A percentile compares a stretch with the other conserved stretches of the same genome.
Evolutionary conservation across 2,329 filamentous ascomycete species (phyloP).

Genomic region (Aspergillus ruber): DNA sequence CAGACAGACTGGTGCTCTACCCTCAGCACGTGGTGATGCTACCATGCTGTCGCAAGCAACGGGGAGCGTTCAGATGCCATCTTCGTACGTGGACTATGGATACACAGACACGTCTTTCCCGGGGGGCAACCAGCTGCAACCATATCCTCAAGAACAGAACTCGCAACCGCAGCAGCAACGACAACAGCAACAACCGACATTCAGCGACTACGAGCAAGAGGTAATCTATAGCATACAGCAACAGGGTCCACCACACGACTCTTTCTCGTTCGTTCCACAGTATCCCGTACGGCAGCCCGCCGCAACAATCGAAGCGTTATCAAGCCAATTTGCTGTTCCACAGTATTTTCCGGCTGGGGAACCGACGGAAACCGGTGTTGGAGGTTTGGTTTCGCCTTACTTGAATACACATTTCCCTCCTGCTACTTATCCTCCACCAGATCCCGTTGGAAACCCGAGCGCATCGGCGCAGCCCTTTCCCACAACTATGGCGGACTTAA

Average conservation of each 20-base stretch:
- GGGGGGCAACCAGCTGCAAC: slow-evolving; percentile 46
- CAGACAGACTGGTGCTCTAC: slow-evolving; percentile 23
- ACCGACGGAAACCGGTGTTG: slow-evolving; percentile 55
- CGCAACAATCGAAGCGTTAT: slow-evolving; percentile 70
- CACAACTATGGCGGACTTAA: slow-evolving; percentile 47
- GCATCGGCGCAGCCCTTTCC: slow-evolving; percentile 45
- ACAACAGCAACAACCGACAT: slow-evolving; percentile 49
- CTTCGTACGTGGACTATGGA: slow-evolving; percentile 45
- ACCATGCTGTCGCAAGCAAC: slow-evolving; percentile 29
- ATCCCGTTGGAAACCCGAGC: slow-evolving; percentile 48
- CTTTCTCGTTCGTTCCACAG: slow-evolving; percentile 69
- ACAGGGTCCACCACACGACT: slow-evolving; percentile 52
- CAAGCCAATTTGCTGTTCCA: slow-evolving; percentile 60
- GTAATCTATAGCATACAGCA: slow-evolving; percentile 77
- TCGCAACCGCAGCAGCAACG: slow-evolving; percentile 51
- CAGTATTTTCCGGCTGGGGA: slow-evolving; percentile 68
- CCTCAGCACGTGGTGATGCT: slow-evolving; percentile 29
- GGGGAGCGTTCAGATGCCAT: slow-evolving; percentile 30
- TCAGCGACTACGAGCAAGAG: slow-evolving; percentile 52
- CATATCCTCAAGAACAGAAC: slow-evolving; percentile 45
- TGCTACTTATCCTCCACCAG: slow-evolving; percentile 56
- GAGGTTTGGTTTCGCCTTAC: slow-evolving; percentile 53
- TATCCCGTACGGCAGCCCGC: slow-evolving; percentile 71
- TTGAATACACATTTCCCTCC: slow-evolving; percentile 58
- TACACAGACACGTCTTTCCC: slow-evolving; percentile 48